Evolutionary conservation across 1,284 basidiomycete genomes (phyloP), one percentile per base, ranked within the genome.

Genomic region (Boletus putidus): DNA sequence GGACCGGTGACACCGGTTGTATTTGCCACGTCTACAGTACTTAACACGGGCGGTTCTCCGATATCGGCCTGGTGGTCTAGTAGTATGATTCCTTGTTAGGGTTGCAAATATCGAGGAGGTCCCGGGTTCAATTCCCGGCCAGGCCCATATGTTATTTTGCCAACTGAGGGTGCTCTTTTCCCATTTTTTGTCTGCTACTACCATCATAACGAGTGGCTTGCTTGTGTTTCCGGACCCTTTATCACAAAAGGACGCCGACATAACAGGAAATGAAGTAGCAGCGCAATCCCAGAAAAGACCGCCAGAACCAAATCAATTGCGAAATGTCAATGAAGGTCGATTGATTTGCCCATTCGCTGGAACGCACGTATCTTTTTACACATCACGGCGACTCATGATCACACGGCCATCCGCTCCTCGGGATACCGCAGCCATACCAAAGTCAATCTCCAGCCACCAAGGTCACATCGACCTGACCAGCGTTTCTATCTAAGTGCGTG

Each of bases 91-190:
- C 82, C 82, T 84, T 83, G 81, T 82, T 84, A 82, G 82, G 81
- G 82, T 47, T 57, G 35, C 21, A 29, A 36, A 33, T 20, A 37
- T 87, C 86, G 85, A 87, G 85, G 87, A 87, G 86, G 86, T 88
- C 86, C 86, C 83, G 84, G 86, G 87, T 88, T 89, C 87, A 88
- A 88, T 88, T 88, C 86, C 86, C 85, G 83, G 85, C 83, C 82
- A 87, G 85, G 86, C 85, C 86, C 86, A 33, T 58, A 8, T 42
- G 48, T 57, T 55, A 57, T 55, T 46, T 58, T 65, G 43, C 21
- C 39, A 0, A 6, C 20, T 21, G 8, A 25, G 14, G 16, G 14
- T 53, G 54, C 40, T 59, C 57, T 55, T 64, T 62, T 53, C 44
- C 45, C 42, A n/a, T 39, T 20, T 42, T 47, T 33, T 27, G 18